These are phyloP conservation scores for Canariomyces notabilis DNA, from an alignment of 2,329 filamentous ascomycete genomes.

Conservation along the genomic window DNA sequence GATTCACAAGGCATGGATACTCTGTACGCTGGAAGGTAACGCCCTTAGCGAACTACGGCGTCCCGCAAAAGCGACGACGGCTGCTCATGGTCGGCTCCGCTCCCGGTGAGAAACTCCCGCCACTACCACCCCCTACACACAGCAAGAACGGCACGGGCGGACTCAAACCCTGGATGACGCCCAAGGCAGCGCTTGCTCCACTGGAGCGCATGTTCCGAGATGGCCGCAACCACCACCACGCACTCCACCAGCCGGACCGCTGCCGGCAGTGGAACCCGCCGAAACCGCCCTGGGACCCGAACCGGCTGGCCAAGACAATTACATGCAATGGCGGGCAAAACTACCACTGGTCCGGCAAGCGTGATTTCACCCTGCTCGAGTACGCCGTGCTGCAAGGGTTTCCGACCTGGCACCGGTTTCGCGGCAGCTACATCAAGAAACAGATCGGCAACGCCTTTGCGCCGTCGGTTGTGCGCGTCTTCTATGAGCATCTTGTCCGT, in stretches of 20 bases:
- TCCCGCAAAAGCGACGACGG: conserved; percentile 45
- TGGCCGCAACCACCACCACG: conserved; percentile 9
- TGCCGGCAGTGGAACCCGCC: conserved; percentile 17
- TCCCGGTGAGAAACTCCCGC: conserved; percentile 65
- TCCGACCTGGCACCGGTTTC: conserved; percentile 55
- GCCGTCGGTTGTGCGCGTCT: conserved; percentile 46
- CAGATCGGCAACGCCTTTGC: conserved; percentile 82
- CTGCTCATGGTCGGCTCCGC: conserved; percentile 55
- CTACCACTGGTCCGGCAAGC: conserved; percentile 59
- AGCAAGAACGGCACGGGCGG: conserved; percentile 33
- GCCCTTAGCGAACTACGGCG: conserved; percentile 45
- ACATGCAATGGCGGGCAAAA: conserved; percentile 59
- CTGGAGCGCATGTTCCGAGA: too few relatives aligned
- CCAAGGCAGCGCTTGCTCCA: conserved; percentile 37
- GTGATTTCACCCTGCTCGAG: conserved; percentile 64
- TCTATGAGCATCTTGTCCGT: conserved; percentile 45
- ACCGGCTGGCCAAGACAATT: conserved; percentile 52
- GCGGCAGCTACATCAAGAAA: conserved; percentile 40
- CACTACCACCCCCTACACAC: conserved; percentile 61
- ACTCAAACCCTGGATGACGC: conserved; percentile 40
- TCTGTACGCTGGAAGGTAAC: conserved; percentile 65
- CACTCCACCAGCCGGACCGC: conserved; percentile 36
- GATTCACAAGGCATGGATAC: conserved; percentile 62
- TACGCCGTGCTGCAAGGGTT: conserved; percentile 67
- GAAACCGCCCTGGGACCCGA: conserved; percentile 39